Conservation (phyloP, 768 basidiomycete genomes). For the Xerocomus brunneocitrinus region DNA sequence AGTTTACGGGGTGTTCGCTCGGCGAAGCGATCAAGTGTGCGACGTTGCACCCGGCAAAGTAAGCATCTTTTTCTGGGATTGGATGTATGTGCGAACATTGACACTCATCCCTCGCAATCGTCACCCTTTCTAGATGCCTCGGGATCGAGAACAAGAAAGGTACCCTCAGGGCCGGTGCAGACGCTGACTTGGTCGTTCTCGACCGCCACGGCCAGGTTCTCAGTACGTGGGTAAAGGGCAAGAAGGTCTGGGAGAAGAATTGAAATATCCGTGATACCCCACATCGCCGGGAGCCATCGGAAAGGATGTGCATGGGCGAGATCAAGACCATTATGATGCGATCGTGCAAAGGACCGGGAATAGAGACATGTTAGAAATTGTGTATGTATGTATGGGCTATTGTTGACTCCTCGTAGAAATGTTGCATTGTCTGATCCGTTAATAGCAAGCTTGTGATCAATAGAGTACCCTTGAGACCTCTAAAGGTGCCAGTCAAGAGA, state of each 20-base stretch:
- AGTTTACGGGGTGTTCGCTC: slow-evolving; percentile 79
- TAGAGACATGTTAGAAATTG: neutral
- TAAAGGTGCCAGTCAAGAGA: too few species aligned
- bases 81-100: neutral
- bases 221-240: slow-evolving; percentile 75
- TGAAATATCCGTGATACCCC: slow-evolving; percentile 7
- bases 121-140: slow-evolving; percentile 48
- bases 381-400: neutral
- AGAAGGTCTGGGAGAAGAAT: slow-evolving; percentile 57
- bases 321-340: neutral
- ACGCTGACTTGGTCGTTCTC: slow-evolving; percentile 81
- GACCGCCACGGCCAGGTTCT: slow-evolving; percentile 62
- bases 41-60: slow-evolving; percentile 82
- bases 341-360: neutral
- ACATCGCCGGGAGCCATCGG: neutral
- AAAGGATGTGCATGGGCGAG: too few species aligned
- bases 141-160: slow-evolving; percentile 79
- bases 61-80: slow-evolving; percentile 13
- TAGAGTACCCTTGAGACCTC: too few species aligned
- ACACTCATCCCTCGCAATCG: neutral
- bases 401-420: neutral
- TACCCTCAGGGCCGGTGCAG: slow-evolving; percentile 72
- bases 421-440: too few species aligned
- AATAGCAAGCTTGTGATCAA: too few species aligned
- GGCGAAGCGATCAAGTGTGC: slow-evolving; percentile 83